Conservation (phyloP, 306 rosid species). For the Dalbergia cochinchinensis region DNA sequence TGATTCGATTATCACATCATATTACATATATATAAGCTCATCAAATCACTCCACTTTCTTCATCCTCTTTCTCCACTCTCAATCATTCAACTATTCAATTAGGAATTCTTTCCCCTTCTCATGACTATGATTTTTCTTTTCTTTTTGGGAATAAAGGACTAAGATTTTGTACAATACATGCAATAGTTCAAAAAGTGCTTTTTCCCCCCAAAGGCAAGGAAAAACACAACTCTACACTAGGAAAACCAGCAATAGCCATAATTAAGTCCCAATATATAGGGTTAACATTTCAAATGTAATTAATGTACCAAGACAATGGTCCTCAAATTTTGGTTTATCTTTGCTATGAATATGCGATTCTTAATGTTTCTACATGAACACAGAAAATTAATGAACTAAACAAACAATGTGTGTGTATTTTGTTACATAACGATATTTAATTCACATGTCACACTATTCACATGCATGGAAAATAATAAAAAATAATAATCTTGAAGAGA, state of each 20-base stretch:
- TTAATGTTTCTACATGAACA: not conserved
- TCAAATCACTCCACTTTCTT: not conserved
- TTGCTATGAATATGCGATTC: not conserved
- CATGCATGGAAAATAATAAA: not conserved
- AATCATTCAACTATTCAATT: constrained; percentile 6
- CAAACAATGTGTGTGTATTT: not conserved
- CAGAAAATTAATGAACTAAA: constrained; percentile 1
- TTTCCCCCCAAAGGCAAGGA: not conserved
- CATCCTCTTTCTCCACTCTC: not conserved
- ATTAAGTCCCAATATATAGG: not conserved
- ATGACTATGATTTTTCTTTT: not conserved
- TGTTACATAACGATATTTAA: not conserved
- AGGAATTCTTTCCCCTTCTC: not conserved
- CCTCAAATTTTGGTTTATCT: constrained; percentile 5
- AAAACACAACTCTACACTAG: not conserved
- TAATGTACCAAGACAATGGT: not conserved
- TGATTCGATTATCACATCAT: not conserved
- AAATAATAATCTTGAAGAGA: not conserved
- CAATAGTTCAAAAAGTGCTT: not conserved
- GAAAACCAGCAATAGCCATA: not conserved
- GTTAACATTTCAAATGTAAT: constrained; percentile 21
- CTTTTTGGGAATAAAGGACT: not conserved
- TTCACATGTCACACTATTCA: constrained; percentile 27
- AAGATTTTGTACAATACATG: not conserved
- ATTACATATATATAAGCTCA: not conserved